Base-by-base conservation (phyloP, 225 moss, liverwort and hornwort species). In the Straminergon stramineum region DNA sequence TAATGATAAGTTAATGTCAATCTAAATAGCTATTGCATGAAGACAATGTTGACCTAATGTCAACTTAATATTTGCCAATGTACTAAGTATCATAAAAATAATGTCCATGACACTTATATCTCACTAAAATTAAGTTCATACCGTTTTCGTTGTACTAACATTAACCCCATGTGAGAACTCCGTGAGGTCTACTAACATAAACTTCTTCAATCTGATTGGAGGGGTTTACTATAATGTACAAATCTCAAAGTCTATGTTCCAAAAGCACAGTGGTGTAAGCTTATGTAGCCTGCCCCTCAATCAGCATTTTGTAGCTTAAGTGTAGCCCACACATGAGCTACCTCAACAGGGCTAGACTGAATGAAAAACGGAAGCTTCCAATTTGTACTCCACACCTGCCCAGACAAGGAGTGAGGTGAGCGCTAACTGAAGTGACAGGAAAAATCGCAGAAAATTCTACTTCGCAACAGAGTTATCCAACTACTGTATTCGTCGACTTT, bases 281-380 rank as follows among this genome's bases (percentile, higher is more conserved):
- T n/a, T n/a, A 96, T 79, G 96, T 90, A 28, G 91, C 88, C 51
- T 90, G 84, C 75, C 92, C 92, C 63, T 63, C 74, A 60, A 89
- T 8, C 65, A 65, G 7, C 69, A 67, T 86, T 92, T 92, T 98
- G 95, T 52, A 94, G 88, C 93, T 94, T 95, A 45, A 98, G 70
- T 17, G 97, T 98, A 74, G 88, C 92, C 76, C 89, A 80, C 78
- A 97, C 96, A 75, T 92, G 89, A 28, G 95, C 96, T 48, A 94
- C 73, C 69, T 93, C 92, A 85, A 91, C 78, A 76, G 77, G 32
- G 16, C 31, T 3, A 65, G 16, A 32, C 45, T 45, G 45, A 48
- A 9, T 48, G 48, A 48, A 9, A 92, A 79, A 97, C 92, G 85
- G 93, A 96, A 52, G 92, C 94, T 93, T 98, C 95, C 66, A 95